These are phyloP conservation scores for Ceriops zippeliana DNA, from an alignment of 345 rosid species.

Conservation along the genomic window DNA sequence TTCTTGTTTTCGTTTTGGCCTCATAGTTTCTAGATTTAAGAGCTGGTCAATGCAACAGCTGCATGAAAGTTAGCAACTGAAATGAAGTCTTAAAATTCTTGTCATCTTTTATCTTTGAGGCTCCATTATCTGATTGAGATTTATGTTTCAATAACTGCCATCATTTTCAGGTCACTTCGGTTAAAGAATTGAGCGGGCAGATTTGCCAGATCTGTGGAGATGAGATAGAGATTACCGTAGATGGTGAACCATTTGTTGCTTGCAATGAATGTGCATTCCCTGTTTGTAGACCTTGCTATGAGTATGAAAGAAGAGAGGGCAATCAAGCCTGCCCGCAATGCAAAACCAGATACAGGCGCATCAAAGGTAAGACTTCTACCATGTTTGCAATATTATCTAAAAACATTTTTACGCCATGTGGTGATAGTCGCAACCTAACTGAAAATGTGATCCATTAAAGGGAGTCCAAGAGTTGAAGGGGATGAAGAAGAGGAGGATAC, in stretches of 20 bases:
- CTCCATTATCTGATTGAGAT: conserved; percentile 4
- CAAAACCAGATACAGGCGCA: conserved; percentile 80
- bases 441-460: conserved; percentile 31
- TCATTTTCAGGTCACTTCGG: conserved; percentile 55
- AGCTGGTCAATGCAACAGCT: conserved; percentile 19
- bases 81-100: conserved; percentile 5
- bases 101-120: conserved; percentile 5
- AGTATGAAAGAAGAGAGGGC: conserved; percentile 92
- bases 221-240: conserved; percentile 60
- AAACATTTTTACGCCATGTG: background rate
- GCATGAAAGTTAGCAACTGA: conserved; percentile 18
- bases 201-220: conserved; percentile 93
- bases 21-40: conserved; percentile 18
- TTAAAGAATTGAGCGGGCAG: conserved; percentile 66
- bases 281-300: conserved; percentile 85
- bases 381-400: background rate
- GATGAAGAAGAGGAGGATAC: conserved; percentile 71
- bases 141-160: conserved; percentile 13
- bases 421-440: background rate
- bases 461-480: conserved; percentile 61
- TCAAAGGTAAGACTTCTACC: conserved; percentile 51
- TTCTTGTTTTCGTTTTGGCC: conserved; percentile 4
- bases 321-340: conserved; percentile 91
- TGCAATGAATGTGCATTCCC: conserved; percentile 99
- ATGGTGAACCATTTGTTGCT: conserved; percentile 88